These are phyloP conservation scores for Penicillium lagena DNA, from an alignment of 495 filamentous ascomycete genomes.

Conservation along the genomic window DNA sequence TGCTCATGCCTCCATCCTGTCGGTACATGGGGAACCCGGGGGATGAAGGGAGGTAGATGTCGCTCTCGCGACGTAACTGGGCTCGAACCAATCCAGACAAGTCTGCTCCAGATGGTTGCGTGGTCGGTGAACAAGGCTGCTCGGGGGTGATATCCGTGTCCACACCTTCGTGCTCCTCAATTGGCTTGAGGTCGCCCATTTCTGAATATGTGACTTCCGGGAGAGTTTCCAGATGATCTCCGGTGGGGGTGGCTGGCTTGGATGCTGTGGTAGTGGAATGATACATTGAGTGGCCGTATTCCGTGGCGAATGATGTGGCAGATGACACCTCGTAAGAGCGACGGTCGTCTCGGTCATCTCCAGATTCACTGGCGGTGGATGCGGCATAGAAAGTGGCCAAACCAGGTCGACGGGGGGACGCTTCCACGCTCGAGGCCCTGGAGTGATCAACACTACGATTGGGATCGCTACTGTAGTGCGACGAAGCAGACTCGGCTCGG, in stretches of 20 bases:
- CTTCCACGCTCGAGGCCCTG: constrained; percentile 18
- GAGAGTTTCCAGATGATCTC: constrained; percentile 24
- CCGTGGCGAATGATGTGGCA: constrained; percentile 16
- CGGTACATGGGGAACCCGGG: constrained; percentile 17
- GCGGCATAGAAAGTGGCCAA: constrained; percentile 37
- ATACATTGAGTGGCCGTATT: constrained; percentile 26
- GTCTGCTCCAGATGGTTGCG: constrained; percentile 65
- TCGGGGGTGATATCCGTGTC: constrained; percentile 20
- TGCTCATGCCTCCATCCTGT: constrained; percentile 1
- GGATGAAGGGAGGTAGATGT: constrained; percentile 54
- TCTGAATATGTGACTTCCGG: constrained; percentile 40
- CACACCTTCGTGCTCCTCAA: constrained; percentile 25
- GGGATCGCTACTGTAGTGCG: constrained; percentile 35
- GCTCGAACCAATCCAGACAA: constrained; percentile 65
- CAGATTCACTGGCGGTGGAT: constrained; percentile 38
- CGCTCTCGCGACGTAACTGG: constrained; percentile 79
- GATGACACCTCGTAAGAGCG: constrained; percentile 18
- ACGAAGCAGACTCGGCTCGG: constrained; percentile 39
- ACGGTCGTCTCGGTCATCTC: constrained; percentile 28
- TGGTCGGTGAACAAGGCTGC: constrained; percentile 69
- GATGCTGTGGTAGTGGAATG: constrained; percentile 15
- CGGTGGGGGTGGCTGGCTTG: constrained; percentile 21
- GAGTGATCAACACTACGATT: constrained; percentile 21
- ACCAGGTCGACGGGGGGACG: constrained; percentile 21
- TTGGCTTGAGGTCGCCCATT: constrained; percentile 36